Base-by-base conservation (phyloP, 73 alveolate genomes). In the Effrenium voratum region DNA sequence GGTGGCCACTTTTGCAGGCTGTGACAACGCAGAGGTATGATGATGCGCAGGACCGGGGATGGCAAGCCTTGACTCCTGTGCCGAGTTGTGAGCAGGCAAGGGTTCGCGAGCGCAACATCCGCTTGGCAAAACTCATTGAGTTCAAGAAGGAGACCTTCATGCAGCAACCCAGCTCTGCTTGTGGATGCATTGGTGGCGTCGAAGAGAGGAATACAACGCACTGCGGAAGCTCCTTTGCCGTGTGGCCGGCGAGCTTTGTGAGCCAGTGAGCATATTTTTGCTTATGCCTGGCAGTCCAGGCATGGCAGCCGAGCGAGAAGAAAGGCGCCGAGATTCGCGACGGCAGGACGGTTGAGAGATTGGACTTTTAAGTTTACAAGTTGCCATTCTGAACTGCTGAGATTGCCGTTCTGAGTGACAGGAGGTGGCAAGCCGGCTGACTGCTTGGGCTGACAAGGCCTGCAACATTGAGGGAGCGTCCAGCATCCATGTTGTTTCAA, bases 101-200 rank as follows among this genome's bases (percentile, higher is more conserved):
- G 15, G 46, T 88, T 45, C 96, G 66, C 19, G 96, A 88, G 26
- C 96, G 79, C 72, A 88, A 88, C 13, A 55, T 88, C 26, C 96
- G 96, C 19, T 73, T 63, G 75, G 96, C 96, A 12, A 88, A 88
- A 52, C 66, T 88, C 73, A 88, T 88, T 41, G 96, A 88, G 86
- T 73, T 88, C 28, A 88, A 88, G 75, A 88, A 88, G 96, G 96
- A 87, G 15, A 5, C 41, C 26, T 22, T 63, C n/a, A 16, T 63
- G 63, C 77, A 16, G 8, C 26, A 15, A 36, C 77, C 40, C 36
- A 24, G 40, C 59, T 4, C 82, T 34, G 24, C 36, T 34, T 72
- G 1, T 34, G 8, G 32, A 19, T 12, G 19, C 12, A 12, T 12
- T 55, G 12, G 22, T 55, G 22, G 30, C 68, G 68, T 55, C 22